Base-by-base conservation (phyloP, 768 basidiomycete genomes). In the Lentinula aciculospora region DNA sequence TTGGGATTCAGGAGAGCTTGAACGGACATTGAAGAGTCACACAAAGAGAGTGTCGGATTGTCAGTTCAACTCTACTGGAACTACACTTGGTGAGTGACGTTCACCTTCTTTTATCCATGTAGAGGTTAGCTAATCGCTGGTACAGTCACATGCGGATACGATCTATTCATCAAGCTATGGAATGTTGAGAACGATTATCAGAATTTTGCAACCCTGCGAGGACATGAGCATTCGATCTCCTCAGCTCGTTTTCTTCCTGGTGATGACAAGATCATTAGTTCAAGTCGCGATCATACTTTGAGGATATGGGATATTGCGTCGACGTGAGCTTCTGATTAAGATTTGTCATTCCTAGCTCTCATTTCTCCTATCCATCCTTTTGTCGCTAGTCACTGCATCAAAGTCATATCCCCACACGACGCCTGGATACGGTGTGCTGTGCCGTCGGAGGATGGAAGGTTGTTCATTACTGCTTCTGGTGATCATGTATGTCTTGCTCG, bases 1-100 rank as follows among this genome's bases (percentile, higher is more conserved):
- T 61, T 89, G 88, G 87, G 87, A 89, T 66, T 80, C 82, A 23
- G 88, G 88, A 21, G 88, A 88, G 56, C 80, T 87, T 62, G 88
- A 89, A 68, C 66, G 85, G 64, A 89, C 88, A 17, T 68, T 89
- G 29, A 88, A 88, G 66, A 86, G 85, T 1, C 88, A 89, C 70
- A 89, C 88, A 32, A 84, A 83, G 63, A 77, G 79, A 17, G 83
- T 89, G 6, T 78, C 79, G 56, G 88, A 88, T 69, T 79, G 84
- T 48, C 84, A 89, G 63, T 89, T 81, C 62, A 84, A 89, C 65
- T 74, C 77, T 46, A 86, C 83, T 66, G 87, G 88, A 10, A 80
- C 76, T 46, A 62, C 80, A n/a, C 72, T 88, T 57, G 86, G 88
- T 87, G 63, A 37, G 70, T 60, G n/a, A 31, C 19, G 3, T 10